phyloP scores from a whole-genome alignment of 2,329 filamentous ascomycete genomes.

The Purpureocillium lavendulum region DNA sequence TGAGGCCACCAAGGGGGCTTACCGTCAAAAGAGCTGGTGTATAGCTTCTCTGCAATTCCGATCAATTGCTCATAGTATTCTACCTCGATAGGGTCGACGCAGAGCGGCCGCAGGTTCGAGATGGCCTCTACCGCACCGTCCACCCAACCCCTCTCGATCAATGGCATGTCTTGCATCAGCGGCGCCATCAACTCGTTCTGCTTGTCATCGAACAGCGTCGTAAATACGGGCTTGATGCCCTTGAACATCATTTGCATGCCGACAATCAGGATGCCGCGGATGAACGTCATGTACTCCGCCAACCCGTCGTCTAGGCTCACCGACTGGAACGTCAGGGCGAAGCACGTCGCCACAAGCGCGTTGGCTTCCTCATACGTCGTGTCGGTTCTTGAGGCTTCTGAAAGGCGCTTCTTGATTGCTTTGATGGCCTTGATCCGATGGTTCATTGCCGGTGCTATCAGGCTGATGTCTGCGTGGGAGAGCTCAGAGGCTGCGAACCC shows the following conservation, averaged over 20 bases:
- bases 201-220: slow-evolving; percentile 32
- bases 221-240: slow-evolving; percentile 41
- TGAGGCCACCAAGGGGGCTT: slow-evolving; percentile 11
- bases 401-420: slow-evolving; percentile 48
- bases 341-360: slow-evolving; percentile 51
- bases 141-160: slow-evolving; percentile 35
- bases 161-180: slow-evolving; percentile 34
- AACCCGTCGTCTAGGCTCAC: slow-evolving; percentile 49
- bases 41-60: slow-evolving; percentile 41
- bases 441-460: slow-evolving; percentile 49
- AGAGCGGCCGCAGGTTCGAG: slow-evolving; percentile 32
- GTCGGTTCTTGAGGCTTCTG: slow-evolving; percentile 29
- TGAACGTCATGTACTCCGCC: slow-evolving; percentile 53
- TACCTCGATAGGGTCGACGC: slow-evolving; percentile 31
- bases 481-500: slow-evolving; percentile 61
- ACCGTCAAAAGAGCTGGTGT: slow-evolving; percentile 45
- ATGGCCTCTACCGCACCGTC: slow-evolving; percentile 38
- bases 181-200: slow-evolving; percentile 33
- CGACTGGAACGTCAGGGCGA: slow-evolving; percentile 51
- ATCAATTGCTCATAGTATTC: slow-evolving; percentile 37
- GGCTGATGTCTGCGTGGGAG: slow-evolving; percentile 35
- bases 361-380: slow-evolving; percentile 46
- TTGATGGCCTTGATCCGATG: slow-evolving; percentile 59
- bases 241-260: slow-evolving; percentile 44
- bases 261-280: slow-evolving; percentile 47